These are phyloP conservation scores for Tetrahymena borealis DNA, from an alignment of 73 alveolate species.

Conservation along the genomic window DNA sequence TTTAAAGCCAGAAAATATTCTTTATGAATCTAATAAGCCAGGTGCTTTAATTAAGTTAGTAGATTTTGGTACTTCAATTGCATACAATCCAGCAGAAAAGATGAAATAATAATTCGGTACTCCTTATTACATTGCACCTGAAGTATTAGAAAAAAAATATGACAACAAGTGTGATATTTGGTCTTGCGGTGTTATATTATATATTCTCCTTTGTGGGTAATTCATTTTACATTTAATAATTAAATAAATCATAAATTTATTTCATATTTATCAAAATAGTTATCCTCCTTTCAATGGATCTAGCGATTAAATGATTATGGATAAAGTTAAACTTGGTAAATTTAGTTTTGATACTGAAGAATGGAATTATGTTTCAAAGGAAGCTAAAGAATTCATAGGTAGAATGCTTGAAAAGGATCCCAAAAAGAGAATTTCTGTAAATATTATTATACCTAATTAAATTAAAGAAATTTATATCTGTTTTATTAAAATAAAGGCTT, in stretches of 20 bases:
- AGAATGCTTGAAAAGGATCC: slow-evolving; percentile 46
- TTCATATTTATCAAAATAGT: not conserved
- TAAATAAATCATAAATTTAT: not conserved
- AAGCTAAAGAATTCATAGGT: slow-evolving; percentile 33
- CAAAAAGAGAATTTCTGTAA: slow-evolving; percentile 37
- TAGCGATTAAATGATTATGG: slow-evolving; percentile 26
- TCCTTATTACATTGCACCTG: slow-evolving; percentile 78
- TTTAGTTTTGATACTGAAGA: slow-evolving; percentile 16
- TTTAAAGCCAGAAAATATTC: slow-evolving; percentile 56
- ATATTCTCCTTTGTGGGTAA: slow-evolving; percentile 61
- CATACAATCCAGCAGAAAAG: slow-evolving; percentile 13
- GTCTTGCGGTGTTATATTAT: slow-evolving; percentile 74
- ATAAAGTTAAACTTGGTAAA: slow-evolving; percentile 24
- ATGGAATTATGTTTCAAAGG: slow-evolving; percentile 38
- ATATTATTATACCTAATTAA: not conserved
- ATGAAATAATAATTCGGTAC: slow-evolving; percentile 49
- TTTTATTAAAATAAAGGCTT: not conserved
- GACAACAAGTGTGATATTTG: slow-evolving; percentile 73
- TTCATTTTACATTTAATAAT: not conserved
- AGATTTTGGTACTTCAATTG: slow-evolving; percentile 46
- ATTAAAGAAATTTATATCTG: not conserved
- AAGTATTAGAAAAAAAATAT: slow-evolving; percentile 57
- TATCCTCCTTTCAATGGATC: slow-evolving; percentile 52
- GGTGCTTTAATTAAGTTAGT: slow-evolving; percentile 40
- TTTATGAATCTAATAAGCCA: slow-evolving; percentile 6